Evolutionary conservation across 2,329 filamentous ascomycete species (phyloP).

Genomic region (Trichoderma citrinoviride): DNA sequence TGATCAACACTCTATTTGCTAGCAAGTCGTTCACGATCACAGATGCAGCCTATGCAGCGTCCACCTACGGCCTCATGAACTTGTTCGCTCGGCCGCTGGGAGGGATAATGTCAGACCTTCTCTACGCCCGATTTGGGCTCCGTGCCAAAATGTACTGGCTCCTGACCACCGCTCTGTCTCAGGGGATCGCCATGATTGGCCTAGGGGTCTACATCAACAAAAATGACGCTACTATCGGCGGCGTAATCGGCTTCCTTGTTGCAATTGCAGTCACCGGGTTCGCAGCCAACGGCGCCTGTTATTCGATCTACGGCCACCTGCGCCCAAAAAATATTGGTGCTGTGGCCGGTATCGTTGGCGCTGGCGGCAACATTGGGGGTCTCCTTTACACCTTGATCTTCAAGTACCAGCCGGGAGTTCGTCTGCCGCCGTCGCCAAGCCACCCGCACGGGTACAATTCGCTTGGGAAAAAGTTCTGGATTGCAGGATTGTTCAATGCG

Average conservation of each 20-base stretch:
- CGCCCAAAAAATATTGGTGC: constrained; percentile 77
- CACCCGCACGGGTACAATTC: not conserved
- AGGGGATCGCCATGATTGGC: constrained; percentile 59
- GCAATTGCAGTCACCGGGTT: constrained; percentile 80
- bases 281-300: constrained; percentile 82
- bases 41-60: constrained; percentile 51
- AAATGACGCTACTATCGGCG: constrained; percentile 57
- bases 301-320: constrained; percentile 82
- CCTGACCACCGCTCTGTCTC: constrained; percentile 53
- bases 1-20: constrained; percentile 57
- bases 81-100: constrained; percentile 64
- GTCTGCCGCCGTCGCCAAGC: not conserved
- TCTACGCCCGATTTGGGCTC: constrained; percentile 43
- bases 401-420: constrained; percentile 2
- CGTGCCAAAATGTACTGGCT: constrained; percentile 49
- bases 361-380: constrained; percentile 79
- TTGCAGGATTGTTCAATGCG: constrained; percentile 1
- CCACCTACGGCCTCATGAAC: constrained; percentile 73
- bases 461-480: constrained; percentile 8
- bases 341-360: constrained; percentile 75
- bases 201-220: constrained; percentile 52
- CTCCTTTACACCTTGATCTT: constrained; percentile 82
- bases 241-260: constrained; percentile 74
- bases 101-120: constrained; percentile 53
- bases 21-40: constrained; percentile 55